Evolutionary conservation across 116 monocot genomes (phyloP), one percentile per base, ranked within the genome.

Genomic region (Papilionanthe hybrid): DNA sequence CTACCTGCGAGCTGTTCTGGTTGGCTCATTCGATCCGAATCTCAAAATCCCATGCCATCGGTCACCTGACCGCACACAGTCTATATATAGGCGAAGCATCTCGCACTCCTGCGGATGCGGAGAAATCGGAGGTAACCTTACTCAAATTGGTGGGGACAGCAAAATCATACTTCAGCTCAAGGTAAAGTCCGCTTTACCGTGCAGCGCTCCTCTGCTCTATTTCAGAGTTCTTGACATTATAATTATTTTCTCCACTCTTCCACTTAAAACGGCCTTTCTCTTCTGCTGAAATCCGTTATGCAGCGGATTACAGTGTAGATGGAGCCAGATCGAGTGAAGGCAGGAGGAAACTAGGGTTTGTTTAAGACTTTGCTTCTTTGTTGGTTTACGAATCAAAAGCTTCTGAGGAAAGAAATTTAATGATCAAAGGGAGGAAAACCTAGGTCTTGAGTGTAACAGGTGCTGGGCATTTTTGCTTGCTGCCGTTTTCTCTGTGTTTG

Each of bases 311-410:
- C 75, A 42, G 7, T 50, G 19, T n/a, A 25, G 75, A 73, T 6
- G 49, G 75, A 49, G 27, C 12, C 75, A 48, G 75, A 75, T 75
- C 49, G 75, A 75, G 73, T 73, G 73, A 43, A 43, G 42, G 17
- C 17, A 42, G 75, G 15, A 75, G 49, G 49, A 75, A 28, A 28
- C 75, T 49, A 48, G 49, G 75, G 75, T 75, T 75, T 75, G 43
- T 73, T 73, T 44, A 11, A 75, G 49, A 75, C 27, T 13, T 75
- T 22, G 75, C 48, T 75, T 49, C 75, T 75, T 75, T 49, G 15
- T 25, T 50, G 15, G 75, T 49, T 25, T 13, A 27, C 23, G 25
- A 49, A 73, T 73, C 22, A 22, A 73, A 73, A 73, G 22, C 73
- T 7, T 73, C 20, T 8, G 43, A 48, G 73, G 49, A 48, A 42